Conservation (phyloP, 1,284 basidiomycete species). For the Lignosus rhinocerotis region DNA sequence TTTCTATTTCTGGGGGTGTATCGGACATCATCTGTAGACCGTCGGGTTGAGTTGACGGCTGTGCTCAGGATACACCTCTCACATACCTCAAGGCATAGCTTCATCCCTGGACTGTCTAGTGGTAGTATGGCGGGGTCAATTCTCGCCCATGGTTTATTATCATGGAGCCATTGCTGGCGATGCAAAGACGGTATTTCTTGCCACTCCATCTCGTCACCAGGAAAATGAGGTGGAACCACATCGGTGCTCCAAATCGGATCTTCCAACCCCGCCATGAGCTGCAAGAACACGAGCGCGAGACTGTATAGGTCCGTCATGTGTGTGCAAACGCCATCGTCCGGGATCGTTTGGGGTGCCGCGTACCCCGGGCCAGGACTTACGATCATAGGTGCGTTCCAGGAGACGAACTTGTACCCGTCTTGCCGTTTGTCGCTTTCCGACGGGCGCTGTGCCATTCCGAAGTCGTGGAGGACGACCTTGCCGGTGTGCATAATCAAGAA, state of each 20-base stretch:
- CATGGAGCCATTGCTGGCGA: neutral
- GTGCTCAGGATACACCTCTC: neutral
- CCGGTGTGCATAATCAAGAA: conserved; percentile 50
- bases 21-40: neutral
- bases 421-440: conserved; percentile 29
- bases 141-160: no score
- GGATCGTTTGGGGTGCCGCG: conserved; percentile 3
- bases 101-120: neutral
- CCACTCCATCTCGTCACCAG: neutral
- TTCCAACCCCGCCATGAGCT: conserved; percentile 5
- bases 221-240: neutral
- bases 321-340: neutral
- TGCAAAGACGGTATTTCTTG: no score
- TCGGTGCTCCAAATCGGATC: neutral
- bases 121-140: neutral
- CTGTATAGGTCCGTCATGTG: conserved; percentile 12
- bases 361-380: conserved; percentile 17
- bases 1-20: neutral
- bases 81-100: neutral
- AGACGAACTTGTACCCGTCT: neutral
- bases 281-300: conserved; percentile 10
- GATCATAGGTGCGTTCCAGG: neutral
- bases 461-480: conserved; percentile 62
- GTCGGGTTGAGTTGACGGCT: neutral
- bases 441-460: conserved; percentile 43